These are phyloP conservation scores for Gossypium australe DNA, from an alignment of 345 rosid genomes.

Conservation along the genomic window DNA sequence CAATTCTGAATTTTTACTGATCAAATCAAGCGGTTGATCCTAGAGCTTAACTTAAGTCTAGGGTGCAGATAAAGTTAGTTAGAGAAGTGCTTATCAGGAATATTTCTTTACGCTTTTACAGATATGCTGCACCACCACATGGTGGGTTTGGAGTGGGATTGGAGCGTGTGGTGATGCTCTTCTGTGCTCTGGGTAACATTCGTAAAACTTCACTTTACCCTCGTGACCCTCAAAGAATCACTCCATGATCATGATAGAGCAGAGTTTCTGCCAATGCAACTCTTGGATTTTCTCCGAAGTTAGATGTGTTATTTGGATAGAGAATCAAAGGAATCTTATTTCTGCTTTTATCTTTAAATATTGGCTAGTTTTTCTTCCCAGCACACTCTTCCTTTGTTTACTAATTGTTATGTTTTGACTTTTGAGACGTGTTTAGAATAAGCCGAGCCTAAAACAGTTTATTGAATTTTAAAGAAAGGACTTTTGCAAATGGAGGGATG, in stretches of 20 bases:
- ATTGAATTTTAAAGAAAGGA: background rate
- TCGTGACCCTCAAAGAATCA: constrained; percentile 72
- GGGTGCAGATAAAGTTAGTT: background rate
- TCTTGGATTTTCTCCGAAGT: background rate
- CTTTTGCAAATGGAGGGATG: background rate
- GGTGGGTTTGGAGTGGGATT: constrained; percentile 62
- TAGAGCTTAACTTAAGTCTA: background rate
- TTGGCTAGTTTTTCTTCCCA: background rate
- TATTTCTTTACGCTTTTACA: constrained; percentile 19
- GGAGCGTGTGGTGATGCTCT: constrained; percentile 89
- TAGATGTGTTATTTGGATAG: background rate
- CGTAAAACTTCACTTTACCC: constrained; percentile 84
- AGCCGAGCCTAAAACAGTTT: background rate
- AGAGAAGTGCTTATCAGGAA: background rate
- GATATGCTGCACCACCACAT: constrained; percentile 83
- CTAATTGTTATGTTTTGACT: background rate
- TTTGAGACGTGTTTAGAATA: background rate
- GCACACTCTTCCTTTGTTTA: background rate
- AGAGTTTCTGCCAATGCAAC: constrained; percentile 32
- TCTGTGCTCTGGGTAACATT: constrained; percentile 72
- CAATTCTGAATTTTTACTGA: background rate
- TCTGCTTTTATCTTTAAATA: background rate
- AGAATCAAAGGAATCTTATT: background rate
- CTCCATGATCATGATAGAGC: constrained; percentile 45
- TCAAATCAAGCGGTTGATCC: background rate